Evolutionary conservation across 192 early-diverging fungal species (phyloP), one percentile per base, ranked within the genome.

Genomic region (Diversispora eburnea): DNA sequence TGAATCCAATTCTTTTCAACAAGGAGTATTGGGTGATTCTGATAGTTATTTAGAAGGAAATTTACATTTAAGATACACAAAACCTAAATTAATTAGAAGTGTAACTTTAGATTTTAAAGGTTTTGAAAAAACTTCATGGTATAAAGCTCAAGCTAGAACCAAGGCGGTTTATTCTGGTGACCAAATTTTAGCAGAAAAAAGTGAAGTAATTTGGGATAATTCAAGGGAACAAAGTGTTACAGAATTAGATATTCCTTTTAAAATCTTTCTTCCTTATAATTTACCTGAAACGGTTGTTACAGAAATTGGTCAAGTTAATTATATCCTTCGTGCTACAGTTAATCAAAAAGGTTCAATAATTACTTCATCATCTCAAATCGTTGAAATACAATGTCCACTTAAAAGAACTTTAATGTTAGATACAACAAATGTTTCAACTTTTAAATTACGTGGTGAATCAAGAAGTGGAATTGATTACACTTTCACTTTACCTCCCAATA

Each of bases 381-480:
- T 54, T 4, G 61, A 73, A 73, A 12, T 73, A 43, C 8, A 64
- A 41, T 73, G 72, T 54, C 60, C 59, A 19, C 25, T 73, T 12
- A 73, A 64, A 33, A 48, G 58, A 41, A 64, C 61, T 1, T 22
- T 73, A 13, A 15, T 17, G 10, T 20, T 64, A 20, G 72, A 73
- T 10, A 25, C n/a, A 55, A 6, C 22, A 46, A 62, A 52, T 22
- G 13, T 3, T 73, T 7, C 61, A 6, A 25, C 48, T 20, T 73
- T 54, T 55, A 47, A 73, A 73, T 73, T 73, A 73, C 47, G 61
- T 33, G 72, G 61, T 6, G 49, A 73, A 62, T 73, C 71, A n/a
- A 66, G 46, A 25, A 66, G 64, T 49, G 46, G 46, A 4, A 19
- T 73, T 4, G 72, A 73, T 54, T 73, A 73, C 54, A 54, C 61